These are phyloP conservation scores for Chytriomyces confervae DNA, from an alignment of 192 early-diverging fungal genomes.

Conservation along the genomic window DNA sequence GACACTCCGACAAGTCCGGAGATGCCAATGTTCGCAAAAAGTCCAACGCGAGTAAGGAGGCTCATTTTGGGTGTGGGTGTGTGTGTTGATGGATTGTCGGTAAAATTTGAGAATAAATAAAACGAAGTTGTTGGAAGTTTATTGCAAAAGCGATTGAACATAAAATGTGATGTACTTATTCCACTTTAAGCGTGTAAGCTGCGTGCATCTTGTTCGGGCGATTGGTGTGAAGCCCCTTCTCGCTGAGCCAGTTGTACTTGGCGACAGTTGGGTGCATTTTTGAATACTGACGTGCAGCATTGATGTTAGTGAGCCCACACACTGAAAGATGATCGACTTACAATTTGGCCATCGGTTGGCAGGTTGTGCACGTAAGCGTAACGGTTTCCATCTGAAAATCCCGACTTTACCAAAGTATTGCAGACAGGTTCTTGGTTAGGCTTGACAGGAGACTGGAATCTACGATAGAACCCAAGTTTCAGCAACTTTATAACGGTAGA, in stretches of 20 bases:
- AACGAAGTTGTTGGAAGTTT: too few relatives aligned
- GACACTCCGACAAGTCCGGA: not conserved
- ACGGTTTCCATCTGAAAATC: conserved; percentile 48
- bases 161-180: not conserved
- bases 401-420: conserved; percentile 33
- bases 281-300: conserved; percentile 3
- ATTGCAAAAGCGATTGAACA: too few relatives aligned
- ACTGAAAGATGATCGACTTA: not conserved
- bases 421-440: conserved; percentile 15
- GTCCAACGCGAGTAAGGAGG: not conserved
- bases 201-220: conserved; percentile 24
- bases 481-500: conserved; percentile 1
- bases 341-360: conserved; percentile 15
- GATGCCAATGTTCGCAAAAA: not conserved
- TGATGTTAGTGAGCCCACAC: not conserved
- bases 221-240: conserved; percentile 28
- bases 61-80: not conserved
- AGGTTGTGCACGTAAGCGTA: conserved; percentile 27
- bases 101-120: too few relatives aligned
- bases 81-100: not conserved
- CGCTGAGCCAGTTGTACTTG: conserved; percentile 32
- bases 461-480: not conserved
- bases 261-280: conserved; percentile 33
- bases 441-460: conserved; percentile 26
- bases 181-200: conserved; percentile 9